These are phyloP conservation scores for Hirschfeldia incana DNA, from an alignment of 345 rosid species.

Conservation along the genomic window DNA sequence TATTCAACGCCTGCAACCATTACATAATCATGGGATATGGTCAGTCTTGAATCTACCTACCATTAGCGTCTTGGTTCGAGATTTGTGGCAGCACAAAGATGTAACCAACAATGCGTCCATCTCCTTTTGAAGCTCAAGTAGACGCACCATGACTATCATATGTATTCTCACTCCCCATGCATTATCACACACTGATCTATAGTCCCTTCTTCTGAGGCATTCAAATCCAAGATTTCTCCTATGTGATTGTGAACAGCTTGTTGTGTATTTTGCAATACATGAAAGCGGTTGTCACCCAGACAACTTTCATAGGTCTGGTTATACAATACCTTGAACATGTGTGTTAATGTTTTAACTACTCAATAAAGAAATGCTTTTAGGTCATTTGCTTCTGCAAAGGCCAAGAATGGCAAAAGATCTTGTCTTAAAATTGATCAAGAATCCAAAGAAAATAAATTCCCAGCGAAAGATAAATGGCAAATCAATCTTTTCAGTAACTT, in stretches of 20 bases:
- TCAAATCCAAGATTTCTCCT: constrained; percentile 7
- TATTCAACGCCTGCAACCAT: constrained; percentile 62
- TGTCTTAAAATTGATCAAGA: neutral
- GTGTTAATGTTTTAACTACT: neutral
- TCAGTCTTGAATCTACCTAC: constrained; percentile 72
- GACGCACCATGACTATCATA: constrained; percentile 71
- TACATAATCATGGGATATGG: constrained; percentile 61
- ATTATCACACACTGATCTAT: constrained; percentile 39
- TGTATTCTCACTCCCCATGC: constrained; percentile 66
- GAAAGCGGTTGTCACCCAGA: neutral
- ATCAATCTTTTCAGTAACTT: neutral
- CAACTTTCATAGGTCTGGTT: neutral
- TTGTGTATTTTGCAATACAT: neutral
- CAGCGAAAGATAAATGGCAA: neutral
- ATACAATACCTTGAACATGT: constrained; percentile 17
- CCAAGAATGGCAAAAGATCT: neutral
- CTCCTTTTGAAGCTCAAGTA: constrained; percentile 64
- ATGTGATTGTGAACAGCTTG: neutral
- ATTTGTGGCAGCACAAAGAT: constrained; percentile 79
- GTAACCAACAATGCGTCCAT: constrained; percentile 49
- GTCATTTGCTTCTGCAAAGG: neutral
- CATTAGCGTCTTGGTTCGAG: constrained; percentile 66
- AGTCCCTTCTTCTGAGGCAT: constrained; percentile 16
- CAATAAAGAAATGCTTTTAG: neutral
- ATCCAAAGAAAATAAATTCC: neutral